Conservation (phyloP, 148 eudicot genomes). For the Beta vulgaris region DNA sequence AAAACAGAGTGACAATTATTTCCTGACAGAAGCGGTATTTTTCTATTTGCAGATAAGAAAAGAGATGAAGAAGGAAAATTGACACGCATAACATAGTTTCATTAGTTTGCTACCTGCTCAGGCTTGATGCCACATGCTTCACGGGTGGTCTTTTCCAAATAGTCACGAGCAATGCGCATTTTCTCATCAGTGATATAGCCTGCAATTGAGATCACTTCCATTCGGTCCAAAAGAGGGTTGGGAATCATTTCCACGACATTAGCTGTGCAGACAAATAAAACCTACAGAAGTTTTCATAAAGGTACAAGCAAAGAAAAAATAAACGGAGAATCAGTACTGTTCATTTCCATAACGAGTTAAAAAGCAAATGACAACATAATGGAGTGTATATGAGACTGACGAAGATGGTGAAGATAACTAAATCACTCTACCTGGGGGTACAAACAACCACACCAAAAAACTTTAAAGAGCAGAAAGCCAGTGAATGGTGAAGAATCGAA, state of each 20-base stretch:
- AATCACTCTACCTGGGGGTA: too few relatives aligned
- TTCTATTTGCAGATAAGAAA: background rate
- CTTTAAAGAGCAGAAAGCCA: background rate
- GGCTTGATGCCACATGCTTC: constrained; percentile 91
- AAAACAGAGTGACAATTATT: background rate
- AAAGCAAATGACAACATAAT: background rate
- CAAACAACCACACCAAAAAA: background rate
- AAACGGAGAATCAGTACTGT: background rate
- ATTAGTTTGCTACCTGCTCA: constrained; percentile 56
- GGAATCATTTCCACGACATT: constrained; percentile 91
- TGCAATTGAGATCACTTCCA: constrained; percentile 96
- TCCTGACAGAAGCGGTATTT: background rate
- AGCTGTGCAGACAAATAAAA: constrained; percentile 96
- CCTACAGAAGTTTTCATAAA: constrained; percentile 51
- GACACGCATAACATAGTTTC: background rate
- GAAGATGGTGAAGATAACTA: too few relatives aligned
- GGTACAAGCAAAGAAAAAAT: background rate
- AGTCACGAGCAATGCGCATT: constrained; percentile 95
- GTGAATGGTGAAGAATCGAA: background rate
- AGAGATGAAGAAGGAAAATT: background rate
- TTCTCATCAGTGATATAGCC: constrained; percentile 99
- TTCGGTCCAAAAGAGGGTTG: constrained; percentile 88
- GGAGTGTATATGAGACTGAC: background rate
- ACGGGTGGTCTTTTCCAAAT: constrained; percentile 89
- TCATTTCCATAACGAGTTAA: background rate